These are phyloP conservation scores for Talaromyces piceae DNA, from an alignment of 2,329 filamentous ascomycete species.

Conservation along the genomic window DNA sequence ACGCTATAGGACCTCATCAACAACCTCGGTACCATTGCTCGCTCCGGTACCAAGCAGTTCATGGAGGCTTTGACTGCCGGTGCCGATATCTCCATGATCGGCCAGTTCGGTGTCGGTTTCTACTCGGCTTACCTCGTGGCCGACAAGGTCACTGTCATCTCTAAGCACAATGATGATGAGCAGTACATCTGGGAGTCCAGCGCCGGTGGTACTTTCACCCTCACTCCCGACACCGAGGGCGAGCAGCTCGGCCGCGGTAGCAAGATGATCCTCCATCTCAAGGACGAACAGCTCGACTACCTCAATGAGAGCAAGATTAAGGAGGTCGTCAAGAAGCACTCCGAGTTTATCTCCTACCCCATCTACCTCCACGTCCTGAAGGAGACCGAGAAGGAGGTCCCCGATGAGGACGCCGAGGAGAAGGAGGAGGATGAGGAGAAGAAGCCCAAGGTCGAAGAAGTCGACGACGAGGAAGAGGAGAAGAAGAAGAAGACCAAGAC, in stretches of 20 bases:
- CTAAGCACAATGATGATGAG: slow-evolving; percentile 99
- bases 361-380: slow-evolving; percentile 99
- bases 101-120: slow-evolving; percentile 99
- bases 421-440: slow-evolving; percentile 71
- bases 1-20: slow-evolving; percentile 79
- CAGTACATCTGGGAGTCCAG: slow-evolving; percentile 99
- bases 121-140: slow-evolving; percentile 99
- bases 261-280: slow-evolving; percentile 97
- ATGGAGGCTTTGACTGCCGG: slow-evolving; percentile 98
- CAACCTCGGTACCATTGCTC: slow-evolving; percentile 99
- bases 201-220: slow-evolving; percentile 94
- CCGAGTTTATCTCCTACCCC: slow-evolving; percentile 99
- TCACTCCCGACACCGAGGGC: slow-evolving; percentile 82
- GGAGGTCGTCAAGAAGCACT: slow-evolving; percentile 99
- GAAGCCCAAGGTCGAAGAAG: slow-evolving; percentile 93
- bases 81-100: slow-evolving; percentile 99
- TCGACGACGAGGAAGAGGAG: slow-evolving; percentile 73
- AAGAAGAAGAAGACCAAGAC: slow-evolving; percentile 98
- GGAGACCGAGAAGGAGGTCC: slow-evolving; percentile 98
- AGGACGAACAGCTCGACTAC: slow-evolving; percentile 99
- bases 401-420: slow-evolving; percentile 84
- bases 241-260: slow-evolving; percentile 88
- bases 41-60: slow-evolving; percentile 99
- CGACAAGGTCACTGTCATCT: slow-evolving; percentile 89
- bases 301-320: slow-evolving; percentile 98